These are phyloP conservation scores for Hypoxylon sp. DNA, from an alignment of 2,329 filamentous ascomycete genomes.

Conservation along the genomic window DNA sequence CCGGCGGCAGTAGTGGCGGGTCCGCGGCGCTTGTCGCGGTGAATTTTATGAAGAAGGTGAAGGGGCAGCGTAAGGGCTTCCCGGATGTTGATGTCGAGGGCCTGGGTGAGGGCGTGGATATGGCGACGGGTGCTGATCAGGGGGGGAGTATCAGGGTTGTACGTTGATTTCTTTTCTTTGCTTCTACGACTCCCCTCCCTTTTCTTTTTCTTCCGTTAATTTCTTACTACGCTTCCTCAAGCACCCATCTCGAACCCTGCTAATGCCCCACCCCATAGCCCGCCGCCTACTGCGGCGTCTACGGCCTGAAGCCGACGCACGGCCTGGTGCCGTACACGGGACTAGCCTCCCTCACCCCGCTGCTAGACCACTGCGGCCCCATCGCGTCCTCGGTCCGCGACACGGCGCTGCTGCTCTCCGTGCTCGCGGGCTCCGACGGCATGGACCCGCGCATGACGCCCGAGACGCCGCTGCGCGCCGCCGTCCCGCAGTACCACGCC, in stretches of 20 bases:
- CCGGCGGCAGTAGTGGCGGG: slow-evolving; percentile 50
- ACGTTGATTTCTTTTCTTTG: slow-evolving; percentile 1
- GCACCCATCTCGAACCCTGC: background rate
- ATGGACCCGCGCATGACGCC: slow-evolving; percentile 55
- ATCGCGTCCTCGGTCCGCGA: slow-evolving; percentile 53
- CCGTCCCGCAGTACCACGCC: slow-evolving; percentile 46
- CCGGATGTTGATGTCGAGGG: slow-evolving; percentile 12
- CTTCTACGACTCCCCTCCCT: background rate
- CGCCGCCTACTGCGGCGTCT: slow-evolving; percentile 51
- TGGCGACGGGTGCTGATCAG: slow-evolving; percentile 52
- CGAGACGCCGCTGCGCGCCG: slow-evolving; percentile 47
- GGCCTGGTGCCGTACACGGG: slow-evolving; percentile 61
- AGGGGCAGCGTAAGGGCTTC: slow-evolving; percentile 20
- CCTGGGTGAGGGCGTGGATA: slow-evolving; percentile 31
- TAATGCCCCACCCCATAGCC: slow-evolving; percentile 36
- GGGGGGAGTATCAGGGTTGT: slow-evolving; percentile 49
- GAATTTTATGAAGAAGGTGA: slow-evolving; percentile 29
- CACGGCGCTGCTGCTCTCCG: slow-evolving; percentile 53
- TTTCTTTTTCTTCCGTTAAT: background rate
- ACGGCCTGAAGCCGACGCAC: slow-evolving; percentile 59
- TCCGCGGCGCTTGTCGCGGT: slow-evolving; percentile 45
- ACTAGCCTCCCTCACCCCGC: slow-evolving; percentile 56
- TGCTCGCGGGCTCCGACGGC: slow-evolving; percentile 57
- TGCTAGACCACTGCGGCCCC: slow-evolving; percentile 60
- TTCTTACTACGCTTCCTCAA: background rate